Conservation (phyloP, 1,284 basidiomycete genomes). For the Pseudozyma sp. region DNA sequence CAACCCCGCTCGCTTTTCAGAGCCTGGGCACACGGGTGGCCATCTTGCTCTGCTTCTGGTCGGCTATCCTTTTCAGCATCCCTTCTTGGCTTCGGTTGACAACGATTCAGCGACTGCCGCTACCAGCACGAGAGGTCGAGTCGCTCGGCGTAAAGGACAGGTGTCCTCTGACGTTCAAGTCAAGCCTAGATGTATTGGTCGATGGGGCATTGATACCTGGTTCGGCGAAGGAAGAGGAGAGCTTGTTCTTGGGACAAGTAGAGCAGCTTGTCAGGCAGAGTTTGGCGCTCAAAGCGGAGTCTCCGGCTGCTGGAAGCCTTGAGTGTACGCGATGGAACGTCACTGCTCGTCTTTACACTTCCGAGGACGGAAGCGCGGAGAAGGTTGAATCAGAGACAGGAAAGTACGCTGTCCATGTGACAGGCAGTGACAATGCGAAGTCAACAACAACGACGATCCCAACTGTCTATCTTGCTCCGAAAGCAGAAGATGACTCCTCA, state of each 20-base stretch:
- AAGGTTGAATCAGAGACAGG: constrained; percentile 12
- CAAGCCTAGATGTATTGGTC: constrained; percentile 18
- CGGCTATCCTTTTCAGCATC: constrained; percentile 39
- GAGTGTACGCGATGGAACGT: constrained; percentile 45
- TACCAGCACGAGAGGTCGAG: constrained; percentile 45
- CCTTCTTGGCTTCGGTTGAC: constrained; percentile 61
- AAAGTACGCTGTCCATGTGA: constrained; percentile 15
- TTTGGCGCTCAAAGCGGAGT: constrained; percentile 21
- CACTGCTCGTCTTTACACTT: not conserved
- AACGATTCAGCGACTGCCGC: constrained; percentile 55
- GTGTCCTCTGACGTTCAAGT: constrained; percentile 39
- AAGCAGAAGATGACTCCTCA: not conserved
- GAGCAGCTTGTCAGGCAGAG: constrained; percentile 34
- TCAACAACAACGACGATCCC: not conserved
- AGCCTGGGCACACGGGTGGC: constrained; percentile 34
- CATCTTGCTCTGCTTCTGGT: constrained; percentile 53
- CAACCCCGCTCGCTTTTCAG: constrained; percentile 36
- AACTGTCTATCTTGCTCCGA: constrained; percentile 9
- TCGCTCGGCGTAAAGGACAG: constrained; percentile 15
- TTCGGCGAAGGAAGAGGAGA: not conserved
- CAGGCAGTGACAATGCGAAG: not conserved
- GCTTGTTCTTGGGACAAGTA: constrained; percentile 17
- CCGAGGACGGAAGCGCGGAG: not conserved
- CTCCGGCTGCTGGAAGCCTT: constrained; percentile 18
- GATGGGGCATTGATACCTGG: constrained; percentile 13